Evolutionary conservation across 2,329 filamentous ascomycete species (phyloP).

Genomic region (Neopestalotiopsis rosae): DNA sequence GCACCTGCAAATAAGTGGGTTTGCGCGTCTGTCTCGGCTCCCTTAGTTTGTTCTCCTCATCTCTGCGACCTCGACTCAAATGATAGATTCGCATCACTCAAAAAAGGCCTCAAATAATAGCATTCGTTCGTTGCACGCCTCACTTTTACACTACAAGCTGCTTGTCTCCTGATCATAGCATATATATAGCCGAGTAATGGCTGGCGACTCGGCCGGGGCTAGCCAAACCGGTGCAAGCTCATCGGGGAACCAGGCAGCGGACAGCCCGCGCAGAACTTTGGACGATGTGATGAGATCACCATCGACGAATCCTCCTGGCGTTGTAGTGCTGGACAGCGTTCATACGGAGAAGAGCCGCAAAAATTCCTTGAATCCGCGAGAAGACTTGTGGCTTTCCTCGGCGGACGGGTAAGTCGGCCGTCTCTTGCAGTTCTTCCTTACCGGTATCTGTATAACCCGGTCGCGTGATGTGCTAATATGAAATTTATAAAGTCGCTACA

Average conservation of each 20-base stretch:
- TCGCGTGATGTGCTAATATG: slow-evolving; percentile 12
- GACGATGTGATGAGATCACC: slow-evolving; percentile 47
- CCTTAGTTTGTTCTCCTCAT: not conserved
- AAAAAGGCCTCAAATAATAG: not conserved
- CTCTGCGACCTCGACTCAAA: not conserved
- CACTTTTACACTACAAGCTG: not conserved
- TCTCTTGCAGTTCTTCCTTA: slow-evolving; percentile 5
- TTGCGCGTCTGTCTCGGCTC: not conserved
- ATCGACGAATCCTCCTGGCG: slow-evolving; percentile 40
- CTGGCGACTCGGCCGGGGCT: slow-evolving; percentile 1
- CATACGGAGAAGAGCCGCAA: slow-evolving; percentile 36
- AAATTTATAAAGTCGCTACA: slow-evolving; percentile 44
- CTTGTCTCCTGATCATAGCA: not conserved
- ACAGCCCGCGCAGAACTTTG: slow-evolving; percentile 35
- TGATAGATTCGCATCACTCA: not conserved
- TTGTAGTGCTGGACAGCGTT: slow-evolving; percentile 44
- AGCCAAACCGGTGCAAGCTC: slow-evolving; percentile 1
- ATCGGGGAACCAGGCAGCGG: slow-evolving; percentile 2
- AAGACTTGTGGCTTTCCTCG: slow-evolving; percentile 56
- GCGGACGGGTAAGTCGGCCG: slow-evolving; percentile 47
- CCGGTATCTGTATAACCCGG: slow-evolving; percentile 21
- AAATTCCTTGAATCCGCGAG: slow-evolving; percentile 43
- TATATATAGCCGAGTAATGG: not conserved
- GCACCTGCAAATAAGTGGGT: not conserved
- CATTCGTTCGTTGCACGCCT: not conserved